Conservation (phyloP, 202 grass and related monocot species). For the Saccharum hybrid region DNA sequence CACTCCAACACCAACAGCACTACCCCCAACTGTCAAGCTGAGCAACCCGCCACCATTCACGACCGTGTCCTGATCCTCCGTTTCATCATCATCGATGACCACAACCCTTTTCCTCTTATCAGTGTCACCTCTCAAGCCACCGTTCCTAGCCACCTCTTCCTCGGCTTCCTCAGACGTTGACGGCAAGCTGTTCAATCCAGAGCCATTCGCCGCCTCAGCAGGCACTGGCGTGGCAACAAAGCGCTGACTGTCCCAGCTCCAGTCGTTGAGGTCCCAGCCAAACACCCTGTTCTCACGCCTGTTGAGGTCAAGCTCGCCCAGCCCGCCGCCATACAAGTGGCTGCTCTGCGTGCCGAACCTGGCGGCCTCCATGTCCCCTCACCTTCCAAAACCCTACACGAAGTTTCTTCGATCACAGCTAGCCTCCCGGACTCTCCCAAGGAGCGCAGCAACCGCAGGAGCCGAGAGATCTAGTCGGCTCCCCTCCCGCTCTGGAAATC, state of each 20-base stretch:
- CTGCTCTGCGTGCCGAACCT: slow-evolving; percentile 65
- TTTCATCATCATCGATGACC: slow-evolving; percentile 47
- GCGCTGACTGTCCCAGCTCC: slow-evolving; percentile 87
- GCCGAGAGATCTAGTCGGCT: slow-evolving; percentile 58
- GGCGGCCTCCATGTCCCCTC: slow-evolving; percentile 57
- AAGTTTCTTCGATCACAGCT: slow-evolving; percentile 7
- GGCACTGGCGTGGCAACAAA: slow-evolving; percentile 65
- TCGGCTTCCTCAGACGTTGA: slow-evolving; percentile 64
- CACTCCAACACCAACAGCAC: slow-evolving; percentile 8
- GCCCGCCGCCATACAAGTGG: slow-evolving; percentile 57
- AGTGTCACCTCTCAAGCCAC: slow-evolving; percentile 42
- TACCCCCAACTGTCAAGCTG: slow-evolving; percentile 56
- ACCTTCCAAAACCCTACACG: slow-evolving; percentile 24
- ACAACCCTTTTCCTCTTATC: slow-evolving; percentile 80
- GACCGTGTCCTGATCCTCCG: slow-evolving; percentile 27
- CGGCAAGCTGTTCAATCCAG: slow-evolving; percentile 55
- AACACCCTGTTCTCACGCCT: slow-evolving; percentile 62
- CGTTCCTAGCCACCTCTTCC: slow-evolving; percentile 32
- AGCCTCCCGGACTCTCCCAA: neutral
- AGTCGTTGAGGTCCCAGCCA: slow-evolving; percentile 95
- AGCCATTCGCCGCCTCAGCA: neutral
- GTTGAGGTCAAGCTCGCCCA: slow-evolving; percentile 62
- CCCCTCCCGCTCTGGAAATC: slow-evolving; percentile 70
- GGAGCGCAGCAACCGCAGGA: slow-evolving; percentile 3
- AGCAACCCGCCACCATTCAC: slow-evolving; percentile 42